Percentiles rank a stretch among this genome's conserved stretches.
phyloP scores from a whole-genome alignment of 1,284 basidiomycete species.

The Kwoniella shivajii region DNA sequence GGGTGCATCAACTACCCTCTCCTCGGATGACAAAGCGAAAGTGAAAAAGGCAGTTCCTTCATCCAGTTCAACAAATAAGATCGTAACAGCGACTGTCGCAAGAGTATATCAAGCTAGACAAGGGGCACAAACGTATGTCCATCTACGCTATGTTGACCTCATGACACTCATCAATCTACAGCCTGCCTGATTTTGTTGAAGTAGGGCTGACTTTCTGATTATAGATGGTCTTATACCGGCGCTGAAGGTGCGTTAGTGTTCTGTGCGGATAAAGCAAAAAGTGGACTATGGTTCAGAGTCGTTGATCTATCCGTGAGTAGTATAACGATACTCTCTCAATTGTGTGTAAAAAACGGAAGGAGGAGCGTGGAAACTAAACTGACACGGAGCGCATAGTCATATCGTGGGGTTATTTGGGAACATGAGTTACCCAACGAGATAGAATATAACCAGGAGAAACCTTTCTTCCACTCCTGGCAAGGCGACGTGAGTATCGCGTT shows the following conservation, averaged over 20 bases:
- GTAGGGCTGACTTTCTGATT: not conserved
- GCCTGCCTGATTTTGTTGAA: not conserved
- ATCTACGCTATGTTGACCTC: not conserved
- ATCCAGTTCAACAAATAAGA: conserved; percentile 61
- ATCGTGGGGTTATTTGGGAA: conserved; percentile 88
- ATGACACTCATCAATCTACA: not conserved
- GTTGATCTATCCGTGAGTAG: conserved; percentile 67
- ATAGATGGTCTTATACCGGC: conserved; percentile 80
- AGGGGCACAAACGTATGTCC: conserved; percentile 36
- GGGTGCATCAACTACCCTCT: conserved; percentile 54
- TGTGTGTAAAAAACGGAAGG: too few relatives aligned
- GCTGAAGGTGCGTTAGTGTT: conserved; percentile 81
- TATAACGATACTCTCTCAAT: not conserved
- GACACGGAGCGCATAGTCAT: conserved; percentile 57
- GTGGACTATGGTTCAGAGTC: conserved; percentile 68
- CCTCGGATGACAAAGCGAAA: conserved; percentile 71
- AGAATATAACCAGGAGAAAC: conserved; percentile 80
- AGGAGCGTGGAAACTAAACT: not conserved
- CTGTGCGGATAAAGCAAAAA: conserved; percentile 64
- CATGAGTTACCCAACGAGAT: conserved; percentile 88
- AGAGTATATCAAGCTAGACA: conserved; percentile 72
- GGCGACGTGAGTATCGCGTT: conserved; percentile 87
- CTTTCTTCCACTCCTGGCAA: conserved; percentile 91
- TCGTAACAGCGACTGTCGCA: conserved; percentile 73
- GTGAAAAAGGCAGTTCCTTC: conserved; percentile 68